These are phyloP conservation scores for Emergomyces pasteurianus DNA, from an alignment of 2,329 filamentous ascomycete genomes.

Conservation along the genomic window DNA sequence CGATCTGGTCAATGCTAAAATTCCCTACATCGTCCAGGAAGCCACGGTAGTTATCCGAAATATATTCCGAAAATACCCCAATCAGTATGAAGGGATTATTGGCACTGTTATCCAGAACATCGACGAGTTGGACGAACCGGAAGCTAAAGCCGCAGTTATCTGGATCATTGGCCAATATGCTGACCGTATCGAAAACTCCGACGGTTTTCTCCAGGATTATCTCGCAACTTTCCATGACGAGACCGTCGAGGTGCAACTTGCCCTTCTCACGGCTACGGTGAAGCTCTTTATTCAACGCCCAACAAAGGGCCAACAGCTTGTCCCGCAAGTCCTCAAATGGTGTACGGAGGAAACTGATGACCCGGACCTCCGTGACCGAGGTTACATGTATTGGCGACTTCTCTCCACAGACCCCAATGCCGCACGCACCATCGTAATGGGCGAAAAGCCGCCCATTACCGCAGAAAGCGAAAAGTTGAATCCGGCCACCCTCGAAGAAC, in stretches of 20 bases:
- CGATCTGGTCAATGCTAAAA: conserved; percentile 91
- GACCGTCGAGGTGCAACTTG: conserved; percentile 87
- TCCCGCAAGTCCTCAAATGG: conserved; percentile 94
- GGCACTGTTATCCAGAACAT: conserved; percentile 90
- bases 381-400: conserved; percentile 99
- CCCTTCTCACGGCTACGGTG: conserved; percentile 87
- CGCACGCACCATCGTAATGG: conserved; percentile 87
- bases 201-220: conserved; percentile 88
- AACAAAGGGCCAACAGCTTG: conserved; percentile 83
- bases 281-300: conserved; percentile 97
- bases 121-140: conserved; percentile 90
- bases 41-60: conserved; percentile 97
- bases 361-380: conserved; percentile 85
- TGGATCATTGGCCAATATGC: conserved; percentile 99
- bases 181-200: conserved; percentile 92
- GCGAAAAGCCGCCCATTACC: conserved; percentile 90
- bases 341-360: conserved; percentile 99
- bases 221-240: conserved; percentile 89
- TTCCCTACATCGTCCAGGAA: conserved; percentile 97
- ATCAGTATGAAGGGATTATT: conserved; percentile 97
- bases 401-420: conserved; percentile 81
- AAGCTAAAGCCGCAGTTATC: conserved; percentile 96
- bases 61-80: conserved; percentile 98
- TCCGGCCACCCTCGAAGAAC: conserved; percentile 81
- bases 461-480: conserved; percentile 93